Evolutionary conservation across 805 yeast genomes (phyloP).

Genomic region (Candida arabinofermentans): DNA sequence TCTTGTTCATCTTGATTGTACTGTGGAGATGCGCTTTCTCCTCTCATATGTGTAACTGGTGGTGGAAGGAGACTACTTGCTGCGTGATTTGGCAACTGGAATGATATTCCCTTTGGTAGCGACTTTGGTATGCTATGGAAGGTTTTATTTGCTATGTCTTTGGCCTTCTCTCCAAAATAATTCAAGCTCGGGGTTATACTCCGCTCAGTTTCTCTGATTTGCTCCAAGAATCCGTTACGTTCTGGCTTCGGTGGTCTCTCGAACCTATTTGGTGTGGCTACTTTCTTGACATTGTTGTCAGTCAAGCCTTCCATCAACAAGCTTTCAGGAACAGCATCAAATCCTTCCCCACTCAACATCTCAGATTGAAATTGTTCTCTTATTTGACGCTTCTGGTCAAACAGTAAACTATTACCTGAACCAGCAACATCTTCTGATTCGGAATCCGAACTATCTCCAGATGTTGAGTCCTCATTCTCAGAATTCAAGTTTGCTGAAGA

Average conservation of each 20-base stretch:
- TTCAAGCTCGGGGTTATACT: slow-evolving; percentile 18
- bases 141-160: slow-evolving; percentile 24
- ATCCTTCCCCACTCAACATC: slow-evolving; percentile 24
- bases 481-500: slow-evolving; percentile 23
- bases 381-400: slow-evolving; percentile 17
- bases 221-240: slow-evolving; percentile 16
- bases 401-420: slow-evolving; percentile 6
- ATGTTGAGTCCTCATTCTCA: slow-evolving; percentile 22
- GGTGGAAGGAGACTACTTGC: slow-evolving; percentile 17
- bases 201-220: slow-evolving; percentile 17
- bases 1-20: no score
- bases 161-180: slow-evolving; percentile 26
- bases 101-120: slow-evolving; percentile 20
- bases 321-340: slow-evolving; percentile 27
- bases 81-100: slow-evolving; percentile 17
- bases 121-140: slow-evolving; percentile 20
- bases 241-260: background rate
- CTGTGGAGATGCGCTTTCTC: slow-evolving; percentile 7
- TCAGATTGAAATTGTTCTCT: slow-evolving; percentile 21
- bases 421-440: background rate
- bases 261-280: background rate
- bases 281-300: slow-evolving; percentile 1
- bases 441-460: slow-evolving; percentile 11
- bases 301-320: slow-evolving; percentile 21
- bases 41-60: slow-evolving; percentile 6